Evolutionary conservation across 148 eudicot species (phyloP).

Genomic region (Suaeda aralocaspica): DNA sequence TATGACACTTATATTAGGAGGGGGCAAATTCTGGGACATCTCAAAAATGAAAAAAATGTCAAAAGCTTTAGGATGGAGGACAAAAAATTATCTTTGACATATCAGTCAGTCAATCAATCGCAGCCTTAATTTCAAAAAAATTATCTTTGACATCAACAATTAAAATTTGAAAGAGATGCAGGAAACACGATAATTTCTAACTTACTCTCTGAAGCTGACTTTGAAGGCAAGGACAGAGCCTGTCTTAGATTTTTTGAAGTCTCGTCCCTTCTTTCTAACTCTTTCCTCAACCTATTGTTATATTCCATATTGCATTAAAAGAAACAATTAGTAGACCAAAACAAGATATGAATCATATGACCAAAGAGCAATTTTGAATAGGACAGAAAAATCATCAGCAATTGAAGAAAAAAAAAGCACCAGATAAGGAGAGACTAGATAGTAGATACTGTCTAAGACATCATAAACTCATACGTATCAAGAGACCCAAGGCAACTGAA

Average conservation of each 20-base stretch:
- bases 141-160: not conserved
- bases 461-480: not conserved
- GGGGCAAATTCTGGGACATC: too few species aligned
- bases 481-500: not conserved
- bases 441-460: not conserved
- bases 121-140: too few species aligned
- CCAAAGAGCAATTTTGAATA: not conserved
- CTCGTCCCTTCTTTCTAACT: slow-evolving; percentile 71
- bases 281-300: slow-evolving; percentile 82
- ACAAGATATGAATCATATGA: slow-evolving; percentile 12
- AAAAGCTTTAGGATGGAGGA: too few species aligned
- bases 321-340: slow-evolving; percentile 6
- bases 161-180: not conserved
- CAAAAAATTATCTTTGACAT: too few species aligned
- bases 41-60: too few species aligned
- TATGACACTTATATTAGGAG: too few species aligned
- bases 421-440: not conserved
- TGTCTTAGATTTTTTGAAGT: slow-evolving; percentile 67
- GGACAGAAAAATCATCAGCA: not conserved
- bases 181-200: slow-evolving; percentile 8
- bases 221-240: slow-evolving; percentile 91
- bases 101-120: too few species aligned
- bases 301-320: slow-evolving; percentile 22
- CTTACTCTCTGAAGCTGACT: slow-evolving; percentile 98
- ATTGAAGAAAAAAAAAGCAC: not conserved